Base-by-base conservation (phyloP, 176 grass and related monocot species). In the Oryza nivara region DNA sequence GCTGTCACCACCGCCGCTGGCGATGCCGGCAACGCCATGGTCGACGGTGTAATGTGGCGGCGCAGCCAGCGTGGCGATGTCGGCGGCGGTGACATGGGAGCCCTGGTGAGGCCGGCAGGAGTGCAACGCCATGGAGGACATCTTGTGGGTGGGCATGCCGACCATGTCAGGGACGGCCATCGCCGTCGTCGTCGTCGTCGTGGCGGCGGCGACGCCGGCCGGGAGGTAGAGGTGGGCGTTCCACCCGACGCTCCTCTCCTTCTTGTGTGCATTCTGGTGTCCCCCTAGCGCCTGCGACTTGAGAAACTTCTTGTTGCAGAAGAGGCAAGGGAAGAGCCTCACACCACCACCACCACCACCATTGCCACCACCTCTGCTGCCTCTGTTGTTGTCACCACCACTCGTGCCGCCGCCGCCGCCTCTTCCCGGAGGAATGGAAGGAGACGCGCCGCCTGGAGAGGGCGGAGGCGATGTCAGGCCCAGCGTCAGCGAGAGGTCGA, bases 241-340 rank as follows among this genome's bases (percentile, higher is more conserved):
- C 93, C 96, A 95, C 1, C 89, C 89, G 1, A 87, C 41, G 78
- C 86, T 95, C 11, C 91, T 49, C 83, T 98, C 96, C 74, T 95
- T 98, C 90, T 95, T 98, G 89, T 98, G 96, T 3, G 96, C 96
- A 5, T 98, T 98, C 86, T 98, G 96, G 87, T 98, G 96, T 1
- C 96, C 96, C 0, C 96, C 96, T 3, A 98, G 93, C 22, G 96
- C 96, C 77, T 98, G 96, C 35, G 96, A 98, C 80, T 98, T 95
- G 85, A 98, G 96, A 72, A 98, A 98, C 70, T 95, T 95, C 87
- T 92, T 98, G 89, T 94, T 93, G 89, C 96, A 98, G 89, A 98
- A 98, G 19, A 95, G 96, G 81, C 96, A 98, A 8, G 96, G 91
- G 82, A 95, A 98, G n/a, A 98, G 89, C 78, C 93, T 86, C 65